A percentile compares a stretch with the other conserved stretches of the same genome.
These are phyloP conservation scores for Yarrowia sp. DNA, from an alignment of 805 yeast genomes.

Conservation along the genomic window DNA sequence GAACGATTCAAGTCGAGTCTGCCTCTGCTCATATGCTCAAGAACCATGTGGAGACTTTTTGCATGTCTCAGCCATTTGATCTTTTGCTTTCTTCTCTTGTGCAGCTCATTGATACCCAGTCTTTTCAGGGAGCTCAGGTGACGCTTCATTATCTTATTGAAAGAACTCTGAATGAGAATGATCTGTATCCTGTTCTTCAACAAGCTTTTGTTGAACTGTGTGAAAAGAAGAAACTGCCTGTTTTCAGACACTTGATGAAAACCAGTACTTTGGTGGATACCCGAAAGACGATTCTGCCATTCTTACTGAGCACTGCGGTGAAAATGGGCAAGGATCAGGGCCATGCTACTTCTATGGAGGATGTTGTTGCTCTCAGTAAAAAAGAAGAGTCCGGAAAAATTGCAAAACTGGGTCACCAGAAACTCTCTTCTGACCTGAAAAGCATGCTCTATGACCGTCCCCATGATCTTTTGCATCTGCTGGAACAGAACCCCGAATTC, in stretches of 20 bases:
- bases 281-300: not conserved
- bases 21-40: not conserved
- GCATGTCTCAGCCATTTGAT: not conserved
- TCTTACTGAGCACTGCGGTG: not conserved
- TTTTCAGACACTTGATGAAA: not conserved
- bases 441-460: not conserved
- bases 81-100: not conserved
- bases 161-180: not conserved
- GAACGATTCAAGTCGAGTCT: no score
- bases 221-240: not conserved
- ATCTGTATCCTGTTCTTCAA: not conserved
- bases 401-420: not conserved
- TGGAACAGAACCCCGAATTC: constrained; percentile 6
- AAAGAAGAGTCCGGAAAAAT: not conserved
- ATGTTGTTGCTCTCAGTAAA: not conserved
- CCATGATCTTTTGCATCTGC: not conserved
- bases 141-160: not conserved
- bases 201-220: not conserved
- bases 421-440: not conserved
- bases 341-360: not conserved
- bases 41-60: not conserved
- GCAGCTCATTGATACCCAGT: not conserved
- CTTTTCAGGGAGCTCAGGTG: not conserved
- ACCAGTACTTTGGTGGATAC: not conserved
- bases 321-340: not conserved